Base-by-base conservation (phyloP, 176 grass and related monocot species). In the Oryza nivara region DNA sequence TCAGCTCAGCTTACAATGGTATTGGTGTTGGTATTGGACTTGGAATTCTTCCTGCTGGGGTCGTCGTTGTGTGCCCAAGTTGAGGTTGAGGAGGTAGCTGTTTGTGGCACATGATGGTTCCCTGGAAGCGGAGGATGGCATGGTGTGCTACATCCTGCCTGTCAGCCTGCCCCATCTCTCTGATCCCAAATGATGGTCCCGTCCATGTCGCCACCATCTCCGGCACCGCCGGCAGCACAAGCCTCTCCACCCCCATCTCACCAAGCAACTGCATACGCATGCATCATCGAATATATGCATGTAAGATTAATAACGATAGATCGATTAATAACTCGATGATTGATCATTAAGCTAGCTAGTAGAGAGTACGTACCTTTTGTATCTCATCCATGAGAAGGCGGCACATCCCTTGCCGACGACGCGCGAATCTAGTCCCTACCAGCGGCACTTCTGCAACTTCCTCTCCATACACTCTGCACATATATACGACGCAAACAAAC, bases 401-500 rank as follows among this genome's bases (percentile, higher is more conserved):
- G 44, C 88, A 89, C 84, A 96, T 84, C 20, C 91, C 93, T 75
- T 79, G 86, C 3, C 63, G 80, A 4, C 91, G 85, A 68, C 84
- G 82, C 38, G 38, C 67, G 67, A 86, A 49, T 13, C 91, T 60
- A 13, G 91, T 96, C 19, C 88, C 85, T 14, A 92, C 77, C 8
- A 96, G 83, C 4, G 91, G 90, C 88, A 96, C 72, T 63, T 96
- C 91, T 17, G 93, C 88, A 12, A 91, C 79, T 40, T 85, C 73
- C 16, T 73, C 25, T 14, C 86, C 93, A 22, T 87, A 88, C 43
- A 91, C 76, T 64, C 93, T 93, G 45, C 54, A 82, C 11, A 52
- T 8, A 52, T 0, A 52, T 52, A 11, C 30, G 30, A 32, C 30
- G 30, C 49, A 52, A 16, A 0, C 49, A 52, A 16, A 0, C 15